A percentile compares a stretch with the other conserved stretches of the same genome.
Evolutionary conservation across 2,329 filamentous ascomycete species (phyloP).

Genomic region (Ceratocystis destructans): DNA sequence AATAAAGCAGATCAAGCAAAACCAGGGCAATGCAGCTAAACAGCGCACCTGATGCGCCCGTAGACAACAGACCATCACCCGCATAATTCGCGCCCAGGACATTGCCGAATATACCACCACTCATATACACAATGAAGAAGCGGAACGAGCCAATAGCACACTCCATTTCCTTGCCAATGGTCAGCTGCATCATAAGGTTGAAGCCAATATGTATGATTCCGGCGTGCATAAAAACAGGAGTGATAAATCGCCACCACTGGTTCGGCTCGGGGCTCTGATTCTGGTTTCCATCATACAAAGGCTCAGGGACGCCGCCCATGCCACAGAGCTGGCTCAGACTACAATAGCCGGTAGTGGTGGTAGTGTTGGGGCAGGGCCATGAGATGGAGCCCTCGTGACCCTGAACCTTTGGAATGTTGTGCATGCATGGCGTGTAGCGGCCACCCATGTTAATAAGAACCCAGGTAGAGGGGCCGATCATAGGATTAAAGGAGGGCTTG

Average conservation of each 20-base stretch:
- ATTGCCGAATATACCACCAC: conserved; percentile 87
- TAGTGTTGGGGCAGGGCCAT: conserved; percentile 76
- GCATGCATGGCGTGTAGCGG: conserved; percentile 89
- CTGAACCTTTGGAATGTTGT: conserved; percentile 56
- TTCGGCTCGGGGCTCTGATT: conserved; percentile 52
- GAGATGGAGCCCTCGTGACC: conserved; percentile 34
- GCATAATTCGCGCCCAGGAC: conserved; percentile 92
- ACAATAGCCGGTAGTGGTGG: conserved; percentile 48
- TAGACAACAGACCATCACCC: conserved; percentile 64
- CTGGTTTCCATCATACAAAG: conserved; percentile 40
- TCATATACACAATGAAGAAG: conserved; percentile 80
- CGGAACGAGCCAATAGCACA: conserved; percentile 74
- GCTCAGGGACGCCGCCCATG: conserved; percentile 61
- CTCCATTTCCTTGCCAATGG: conserved; percentile 85
- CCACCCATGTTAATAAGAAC: conserved; percentile 96
- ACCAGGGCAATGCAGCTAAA: conserved; percentile 86
- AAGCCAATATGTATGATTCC: conserved; percentile 91
- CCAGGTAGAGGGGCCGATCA: conserved; percentile 87
- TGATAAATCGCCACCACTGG: conserved; percentile 95
- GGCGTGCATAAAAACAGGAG: conserved; percentile 89
- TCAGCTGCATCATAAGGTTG: conserved; percentile 85
- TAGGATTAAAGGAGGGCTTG: conserved; percentile 80
- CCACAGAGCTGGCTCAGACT: conserved; percentile 70
- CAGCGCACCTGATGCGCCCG: conserved; percentile 76
- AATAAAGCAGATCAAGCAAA: conserved; percentile 82